Conservation (phyloP, 345 rosid species). For the Ceriops zippeliana region DNA sequence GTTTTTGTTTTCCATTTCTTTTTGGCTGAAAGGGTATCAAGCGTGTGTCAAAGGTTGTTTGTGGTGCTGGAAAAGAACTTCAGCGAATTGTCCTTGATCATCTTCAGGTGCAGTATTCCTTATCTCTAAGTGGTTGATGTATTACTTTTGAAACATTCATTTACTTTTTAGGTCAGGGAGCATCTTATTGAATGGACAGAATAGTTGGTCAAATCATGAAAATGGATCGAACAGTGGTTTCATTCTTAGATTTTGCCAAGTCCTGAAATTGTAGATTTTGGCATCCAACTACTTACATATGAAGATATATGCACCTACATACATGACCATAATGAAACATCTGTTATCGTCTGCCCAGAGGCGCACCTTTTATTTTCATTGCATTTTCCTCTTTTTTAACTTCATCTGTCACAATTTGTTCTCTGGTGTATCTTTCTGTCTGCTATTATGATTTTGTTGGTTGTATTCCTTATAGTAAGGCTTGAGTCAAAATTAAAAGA, state of each 20-base stretch:
- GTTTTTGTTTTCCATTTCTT: constrained; percentile 1
- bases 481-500: constrained; percentile 34
- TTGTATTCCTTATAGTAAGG: constrained; percentile 17
- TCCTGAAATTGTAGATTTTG: background rate
- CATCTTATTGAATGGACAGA: constrained; percentile 8
- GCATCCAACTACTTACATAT: background rate
- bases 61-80: constrained; percentile 93
- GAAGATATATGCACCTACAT: background rate
- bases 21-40: constrained; percentile 63
- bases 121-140: constrained; percentile 2
- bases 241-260: background rate
- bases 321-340: background rate
- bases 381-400: background rate
- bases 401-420: constrained; percentile 8
- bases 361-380: background rate
- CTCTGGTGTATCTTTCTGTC: constrained; percentile 1
- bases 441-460: constrained; percentile 18
- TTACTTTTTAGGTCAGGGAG: background rate
- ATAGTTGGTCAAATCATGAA: constrained; percentile 2
- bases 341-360: background rate
- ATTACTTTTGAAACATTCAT: background rate
- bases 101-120: constrained; percentile 60
- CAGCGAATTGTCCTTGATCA: constrained; percentile 77
- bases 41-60: constrained; percentile 73
- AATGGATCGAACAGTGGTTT: no score